A percentile compares a stretch with the other conserved stretches of the same genome.
Evolutionary conservation across 306 rosid species (phyloP).

Genomic region (Ormosia emarginata): DNA sequence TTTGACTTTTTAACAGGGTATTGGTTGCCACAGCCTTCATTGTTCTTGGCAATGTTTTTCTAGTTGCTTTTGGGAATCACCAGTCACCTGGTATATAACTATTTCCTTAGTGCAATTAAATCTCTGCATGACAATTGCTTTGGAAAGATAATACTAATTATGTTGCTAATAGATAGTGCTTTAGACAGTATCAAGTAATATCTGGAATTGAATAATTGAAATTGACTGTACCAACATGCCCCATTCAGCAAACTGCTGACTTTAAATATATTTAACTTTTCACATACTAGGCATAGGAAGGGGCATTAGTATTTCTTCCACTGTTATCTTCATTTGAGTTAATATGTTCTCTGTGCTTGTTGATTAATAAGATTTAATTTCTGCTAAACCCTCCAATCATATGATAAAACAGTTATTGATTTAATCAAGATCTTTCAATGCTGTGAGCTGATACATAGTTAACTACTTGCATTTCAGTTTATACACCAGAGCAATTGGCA

Average conservation of each 20-base stretch:
- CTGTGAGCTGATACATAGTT: slow-evolving; percentile 17
- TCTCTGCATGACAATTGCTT: background rate
- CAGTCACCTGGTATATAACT: slow-evolving; percentile 83
- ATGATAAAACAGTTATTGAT: background rate
- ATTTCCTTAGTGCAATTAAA: background rate
- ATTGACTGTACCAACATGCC: background rate
- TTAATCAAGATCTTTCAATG: background rate
- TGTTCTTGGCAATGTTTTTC: slow-evolving; percentile 87
- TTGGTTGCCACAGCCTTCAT: slow-evolving; percentile 93
- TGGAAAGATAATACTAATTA: background rate
- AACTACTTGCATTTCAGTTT: slow-evolving; percentile 60
- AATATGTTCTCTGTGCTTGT: slow-evolving; percentile 1
- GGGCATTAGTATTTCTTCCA: background rate
- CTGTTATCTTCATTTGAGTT: background rate
- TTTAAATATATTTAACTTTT: background rate
- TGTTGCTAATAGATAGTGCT: background rate
- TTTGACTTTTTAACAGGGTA: slow-evolving; percentile 55
- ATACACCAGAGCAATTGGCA: slow-evolving; percentile 88
- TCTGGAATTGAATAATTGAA: background rate
- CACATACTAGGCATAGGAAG: background rate
- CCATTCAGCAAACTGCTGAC: background rate
- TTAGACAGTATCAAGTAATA: background rate
- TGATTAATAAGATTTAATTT: background rate
- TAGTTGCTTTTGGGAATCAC: slow-evolving; percentile 96
- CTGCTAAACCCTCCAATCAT: background rate